Evolutionary conservation across 75 land plant species (phyloP).

Genomic region (Pinus tabuliformis): DNA sequence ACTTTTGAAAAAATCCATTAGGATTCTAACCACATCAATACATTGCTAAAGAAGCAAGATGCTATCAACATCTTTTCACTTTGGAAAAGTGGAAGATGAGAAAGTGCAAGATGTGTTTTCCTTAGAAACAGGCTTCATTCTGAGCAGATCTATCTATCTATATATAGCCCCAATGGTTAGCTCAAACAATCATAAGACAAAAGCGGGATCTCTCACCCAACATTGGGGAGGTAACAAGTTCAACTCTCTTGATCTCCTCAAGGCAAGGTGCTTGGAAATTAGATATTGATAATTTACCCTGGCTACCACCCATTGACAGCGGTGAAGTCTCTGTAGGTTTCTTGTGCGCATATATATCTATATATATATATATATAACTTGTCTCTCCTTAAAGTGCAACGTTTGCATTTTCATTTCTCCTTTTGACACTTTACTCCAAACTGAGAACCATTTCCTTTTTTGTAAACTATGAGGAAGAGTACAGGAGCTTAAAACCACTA

Average conservation of each 20-base stretch:
- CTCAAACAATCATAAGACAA: too few species aligned
- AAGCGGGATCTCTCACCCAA: too few species aligned
- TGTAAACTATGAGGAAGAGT: not conserved
- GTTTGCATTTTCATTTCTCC: not conserved
- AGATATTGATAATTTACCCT: too few species aligned
- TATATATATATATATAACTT: too few species aligned
- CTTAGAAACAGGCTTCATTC: not conserved
- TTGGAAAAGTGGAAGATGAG: not conserved
- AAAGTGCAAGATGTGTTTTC: not conserved
- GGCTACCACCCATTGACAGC: too few species aligned
- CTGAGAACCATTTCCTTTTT: not conserved
- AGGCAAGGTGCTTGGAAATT: too few species aligned
- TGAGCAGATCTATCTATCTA: not conserved
- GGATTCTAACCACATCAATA: not conserved
- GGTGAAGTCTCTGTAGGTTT: too few species aligned
- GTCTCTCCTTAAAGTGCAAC: too few species aligned
- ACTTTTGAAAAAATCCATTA: not conserved
- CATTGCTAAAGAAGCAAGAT: not conserved
- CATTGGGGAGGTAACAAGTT: too few species aligned
- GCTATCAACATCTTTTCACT: not conserved
- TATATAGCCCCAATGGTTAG: not conserved
- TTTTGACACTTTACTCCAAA: not conserved
- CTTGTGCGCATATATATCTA: too few species aligned
- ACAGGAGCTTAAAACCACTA: too few species aligned
- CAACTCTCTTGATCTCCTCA: too few species aligned